Evolutionary conservation across 202 grass and related monocot species (phyloP).

Genomic region (Dendrocalamus latiflorus): DNA sequence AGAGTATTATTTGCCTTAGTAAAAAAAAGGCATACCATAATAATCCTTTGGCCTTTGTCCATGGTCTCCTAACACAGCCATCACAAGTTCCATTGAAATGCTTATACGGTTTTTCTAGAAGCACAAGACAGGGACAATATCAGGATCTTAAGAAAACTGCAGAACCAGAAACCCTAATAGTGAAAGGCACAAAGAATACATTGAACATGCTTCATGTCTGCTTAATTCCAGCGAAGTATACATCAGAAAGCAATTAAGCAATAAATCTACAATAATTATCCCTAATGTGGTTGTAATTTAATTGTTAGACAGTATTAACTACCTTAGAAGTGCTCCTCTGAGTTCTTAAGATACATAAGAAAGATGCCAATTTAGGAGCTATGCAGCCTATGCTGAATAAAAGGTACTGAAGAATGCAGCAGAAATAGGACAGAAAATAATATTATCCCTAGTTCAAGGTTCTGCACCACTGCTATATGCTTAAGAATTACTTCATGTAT

Average conservation of each 20-base stretch:
- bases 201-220: background rate
- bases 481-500: background rate
- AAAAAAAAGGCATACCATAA: constrained; percentile 70
- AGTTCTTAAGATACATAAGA: background rate
- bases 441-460: background rate
- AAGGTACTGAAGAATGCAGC: background rate
- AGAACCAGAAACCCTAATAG: background rate
- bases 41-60: constrained; percentile 96
- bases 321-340: background rate
- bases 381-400: too few relatives aligned
- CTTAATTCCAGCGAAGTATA: background rate
- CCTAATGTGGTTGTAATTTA: background rate
- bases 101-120: constrained; percentile 70
- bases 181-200: background rate
- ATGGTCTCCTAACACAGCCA: constrained; percentile 93
- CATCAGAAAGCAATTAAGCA: background rate
- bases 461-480: background rate
- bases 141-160: background rate
- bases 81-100: constrained; percentile 98
- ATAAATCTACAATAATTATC: background rate
- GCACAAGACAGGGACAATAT: constrained; percentile 14
- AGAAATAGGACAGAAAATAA: background rate
- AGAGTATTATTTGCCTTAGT: constrained; percentile 1
- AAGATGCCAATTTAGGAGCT: background rate
- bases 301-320: background rate